Conservation (phyloP, 768 basidiomycete species). For the Glaciozyma antarctica region DNA sequence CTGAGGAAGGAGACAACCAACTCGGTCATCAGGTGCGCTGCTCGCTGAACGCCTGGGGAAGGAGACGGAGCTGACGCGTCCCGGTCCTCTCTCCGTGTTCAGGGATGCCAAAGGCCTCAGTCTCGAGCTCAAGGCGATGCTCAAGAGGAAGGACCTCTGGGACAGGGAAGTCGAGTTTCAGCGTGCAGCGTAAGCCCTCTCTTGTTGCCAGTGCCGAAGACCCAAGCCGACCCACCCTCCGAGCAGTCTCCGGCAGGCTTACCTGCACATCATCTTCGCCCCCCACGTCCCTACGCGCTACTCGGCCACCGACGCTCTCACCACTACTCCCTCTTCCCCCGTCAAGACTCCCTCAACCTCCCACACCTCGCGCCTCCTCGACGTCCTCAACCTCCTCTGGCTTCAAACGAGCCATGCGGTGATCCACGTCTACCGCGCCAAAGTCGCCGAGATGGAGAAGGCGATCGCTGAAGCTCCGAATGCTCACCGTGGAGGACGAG, state of each 20-base stretch:
- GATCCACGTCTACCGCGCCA: constrained; percentile 72
- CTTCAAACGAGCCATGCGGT: constrained; percentile 83
- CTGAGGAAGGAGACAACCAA: not conserved
- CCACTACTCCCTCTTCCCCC: constrained; percentile 57
- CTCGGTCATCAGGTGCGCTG: not conserved
- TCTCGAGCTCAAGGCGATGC: constrained; percentile 58
- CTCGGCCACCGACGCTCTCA: constrained; percentile 50
- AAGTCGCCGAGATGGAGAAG: constrained; percentile 57
- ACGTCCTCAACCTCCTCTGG: constrained; percentile 77
- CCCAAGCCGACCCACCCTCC: not conserved
- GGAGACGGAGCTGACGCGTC: not conserved
- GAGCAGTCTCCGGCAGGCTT: constrained; percentile 22
- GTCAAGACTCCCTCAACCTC: constrained; percentile 58
- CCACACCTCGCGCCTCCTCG: constrained; percentile 56
- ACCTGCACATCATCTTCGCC: constrained; percentile 29
- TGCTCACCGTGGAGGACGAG: constrained; percentile 6
- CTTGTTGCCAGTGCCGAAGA: not conserved
- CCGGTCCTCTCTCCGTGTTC: constrained; percentile 8
- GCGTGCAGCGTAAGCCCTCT: constrained; percentile 60
- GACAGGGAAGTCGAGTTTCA: constrained; percentile 77
- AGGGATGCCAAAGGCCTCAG: constrained; percentile 67
- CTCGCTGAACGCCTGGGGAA: not conserved
- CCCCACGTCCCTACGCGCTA: not conserved
- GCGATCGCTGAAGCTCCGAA: constrained; percentile 31
- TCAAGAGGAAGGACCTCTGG: constrained; percentile 63